Conservation (phyloP, 305 asterid genomes). For the Fraxinus platypoda region DNA sequence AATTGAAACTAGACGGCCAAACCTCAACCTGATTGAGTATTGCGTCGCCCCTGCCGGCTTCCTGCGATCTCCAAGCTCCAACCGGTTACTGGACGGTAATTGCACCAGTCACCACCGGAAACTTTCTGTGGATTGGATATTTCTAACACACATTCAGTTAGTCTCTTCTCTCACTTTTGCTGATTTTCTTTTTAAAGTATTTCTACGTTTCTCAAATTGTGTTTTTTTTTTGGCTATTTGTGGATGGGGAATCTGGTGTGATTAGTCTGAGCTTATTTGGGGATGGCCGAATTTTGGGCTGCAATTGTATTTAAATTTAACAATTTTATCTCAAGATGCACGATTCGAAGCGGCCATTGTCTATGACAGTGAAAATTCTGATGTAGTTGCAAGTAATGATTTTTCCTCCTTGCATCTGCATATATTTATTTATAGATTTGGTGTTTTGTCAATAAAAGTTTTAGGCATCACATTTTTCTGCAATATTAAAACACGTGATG, state of each 20-base stretch:
- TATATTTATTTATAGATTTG: background rate
- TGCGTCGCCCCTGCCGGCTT: background rate
- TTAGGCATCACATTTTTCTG: background rate
- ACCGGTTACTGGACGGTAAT: background rate
- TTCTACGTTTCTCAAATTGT: background rate
- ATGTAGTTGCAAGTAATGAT: background rate
- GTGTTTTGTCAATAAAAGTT: conserved; percentile 1
- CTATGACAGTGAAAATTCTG: background rate
- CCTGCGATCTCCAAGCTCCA: background rate
- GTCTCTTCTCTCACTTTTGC: background rate
- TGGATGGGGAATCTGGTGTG: background rate
- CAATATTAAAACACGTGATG: background rate
- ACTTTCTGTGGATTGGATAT: background rate
- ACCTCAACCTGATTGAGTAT: background rate
- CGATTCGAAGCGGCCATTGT: too few species aligned
- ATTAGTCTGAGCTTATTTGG: background rate
- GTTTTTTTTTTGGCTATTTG: background rate
- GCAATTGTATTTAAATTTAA: background rate
- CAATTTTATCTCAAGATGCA: background rate
- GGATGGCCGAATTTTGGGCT: background rate
- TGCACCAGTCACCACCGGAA: background rate
- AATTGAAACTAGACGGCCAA: background rate
- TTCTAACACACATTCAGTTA: background rate
- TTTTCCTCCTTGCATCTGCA: background rate
- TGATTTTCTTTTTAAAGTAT: background rate